Percentiles rank a stretch among this genome's conserved stretches.
Evolutionary conservation across 495 filamentous ascomycete genomes (phyloP).

Genomic region (Talaromyces borbonicus): DNA sequence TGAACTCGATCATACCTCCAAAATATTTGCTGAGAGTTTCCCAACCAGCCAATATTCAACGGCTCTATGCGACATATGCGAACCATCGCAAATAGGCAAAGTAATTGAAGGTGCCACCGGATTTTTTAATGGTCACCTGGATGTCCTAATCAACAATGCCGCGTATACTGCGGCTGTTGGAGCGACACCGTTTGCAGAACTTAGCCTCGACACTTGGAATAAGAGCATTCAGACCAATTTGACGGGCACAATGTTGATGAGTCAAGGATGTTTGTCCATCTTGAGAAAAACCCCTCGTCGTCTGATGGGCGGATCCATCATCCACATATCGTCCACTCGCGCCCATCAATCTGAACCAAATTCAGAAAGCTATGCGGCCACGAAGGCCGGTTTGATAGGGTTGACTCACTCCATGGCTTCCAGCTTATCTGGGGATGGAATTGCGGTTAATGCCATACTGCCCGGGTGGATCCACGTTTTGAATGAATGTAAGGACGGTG

Average conservation of each 20-base stretch:
- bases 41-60: constrained; percentile 1
- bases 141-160: constrained; percentile 21
- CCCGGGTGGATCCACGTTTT: constrained; percentile 23
- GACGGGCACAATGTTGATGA: constrained; percentile 23
- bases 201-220: constrained; percentile 21
- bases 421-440: constrained; percentile 14
- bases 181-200: constrained; percentile 15
- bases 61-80: constrained; percentile 19
- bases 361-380: constrained; percentile 22
- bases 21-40: neutral
- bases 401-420: constrained; percentile 24
- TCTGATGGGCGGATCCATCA: constrained; percentile 15
- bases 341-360: constrained; percentile 20
- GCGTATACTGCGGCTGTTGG: constrained; percentile 14
- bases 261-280: constrained; percentile 23
- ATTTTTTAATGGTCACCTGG: constrained; percentile 19
- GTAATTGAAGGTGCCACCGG: constrained; percentile 14
- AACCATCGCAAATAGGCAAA: constrained; percentile 14
- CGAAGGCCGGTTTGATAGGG: constrained; percentile 23
- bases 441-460: constrained; percentile 21
- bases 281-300: constrained; percentile 13
- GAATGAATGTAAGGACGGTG: constrained; percentile 22
- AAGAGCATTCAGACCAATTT: constrained; percentile 26
- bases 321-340: constrained; percentile 21
- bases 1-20: constrained; percentile 17